Conservation (phyloP, 768 basidiomycete species). For the Tulasnella calospora region DNA sequence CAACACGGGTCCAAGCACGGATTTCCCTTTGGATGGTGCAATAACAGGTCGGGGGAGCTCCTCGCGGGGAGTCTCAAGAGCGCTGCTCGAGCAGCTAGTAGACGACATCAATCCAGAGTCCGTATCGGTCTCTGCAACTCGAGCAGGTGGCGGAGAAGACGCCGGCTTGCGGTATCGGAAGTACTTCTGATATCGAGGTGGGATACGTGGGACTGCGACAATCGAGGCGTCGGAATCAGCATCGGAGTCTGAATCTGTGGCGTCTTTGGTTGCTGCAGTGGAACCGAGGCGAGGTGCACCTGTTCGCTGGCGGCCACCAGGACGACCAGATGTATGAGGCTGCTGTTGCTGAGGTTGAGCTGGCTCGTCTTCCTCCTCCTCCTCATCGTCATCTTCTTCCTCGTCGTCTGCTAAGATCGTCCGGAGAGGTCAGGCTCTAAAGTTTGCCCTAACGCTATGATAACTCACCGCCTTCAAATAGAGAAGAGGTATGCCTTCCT, state of each 20-base stretch:
- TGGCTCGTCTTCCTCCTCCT: slow-evolving; percentile 43
- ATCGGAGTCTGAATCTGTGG: slow-evolving; percentile 17
- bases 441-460: neutral
- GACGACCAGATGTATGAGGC: neutral
- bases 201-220: slow-evolving; percentile 2
- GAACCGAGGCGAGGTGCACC: neutral
- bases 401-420: slow-evolving; percentile 46
- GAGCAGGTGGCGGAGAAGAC: neutral
- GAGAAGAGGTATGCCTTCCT: slow-evolving; percentile 24
- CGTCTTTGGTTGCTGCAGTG: slow-evolving; percentile 2
- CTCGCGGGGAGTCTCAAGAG: slow-evolving; percentile 18
- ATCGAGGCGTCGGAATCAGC: slow-evolving; percentile 9
- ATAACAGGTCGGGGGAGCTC: slow-evolving; percentile 6
- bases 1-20: neutral
- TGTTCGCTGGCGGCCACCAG: slow-evolving; percentile 13
- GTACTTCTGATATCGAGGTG: slow-evolving; percentile 16
- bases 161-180: slow-evolving; percentile 9
- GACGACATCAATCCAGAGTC: slow-evolving; percentile 17
- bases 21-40: neutral
- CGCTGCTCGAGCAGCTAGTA: slow-evolving; percentile 18
- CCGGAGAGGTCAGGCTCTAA: slow-evolving; percentile 30
- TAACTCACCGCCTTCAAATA: slow-evolving; percentile 22
- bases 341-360: slow-evolving; percentile 5
- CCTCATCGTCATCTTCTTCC: slow-evolving; percentile 52
- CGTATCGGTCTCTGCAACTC: slow-evolving; percentile 16